Evolutionary conservation across 352 stramenopile species (phyloP), one percentile per base, ranked within the genome.

Genomic region (Phytophthora macrochlamydospora): DNA sequence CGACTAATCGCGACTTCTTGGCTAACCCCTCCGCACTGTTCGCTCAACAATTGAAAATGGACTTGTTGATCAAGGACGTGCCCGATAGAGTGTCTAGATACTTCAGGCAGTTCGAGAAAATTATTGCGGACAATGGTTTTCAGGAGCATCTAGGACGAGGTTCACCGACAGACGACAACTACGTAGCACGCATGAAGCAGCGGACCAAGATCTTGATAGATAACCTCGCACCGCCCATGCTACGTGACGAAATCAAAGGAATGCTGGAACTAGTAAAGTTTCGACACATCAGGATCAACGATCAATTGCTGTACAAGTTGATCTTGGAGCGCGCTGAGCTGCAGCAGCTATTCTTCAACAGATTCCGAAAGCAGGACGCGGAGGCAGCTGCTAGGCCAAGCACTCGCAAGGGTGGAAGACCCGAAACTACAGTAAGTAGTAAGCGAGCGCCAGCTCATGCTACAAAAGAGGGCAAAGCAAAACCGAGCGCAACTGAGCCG

Each of bases 71-170:
- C 14, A 51, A 58, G 30, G 45, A 66, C 48, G 55, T 60, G n/a
- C 32, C 62, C 2, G 40, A 45, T 1, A 49, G 64, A 40, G 52
- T 66, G 7, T 24, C 62, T 2, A 60, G 59, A 24, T 64, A 60
- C 18, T 66, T 71, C 8, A 32, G 59, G 18, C 24, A 61, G 12
- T 71, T 67, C 32, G 44, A 71, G 2, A 18, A 63, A 18, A 13
- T 63, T 5, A 51, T 71, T 14, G 42, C 57, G 18, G 54, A 62
- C 12, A n/a, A 65, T 54, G 59, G 65, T 11, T 62, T 68, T 43
- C 50, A 56, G 12, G 38, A 45, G 13, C 59, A 67, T 28, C 40
- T 71, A 12, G 57, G 65, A 12, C 30, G 50, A 30, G 44, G 48
- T 1, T 64, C 46, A 30, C 4, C 45, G 3, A 32, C n/a, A 31